Conservation (phyloP, 441 rosid species). For the Hura crepitans region DNA sequence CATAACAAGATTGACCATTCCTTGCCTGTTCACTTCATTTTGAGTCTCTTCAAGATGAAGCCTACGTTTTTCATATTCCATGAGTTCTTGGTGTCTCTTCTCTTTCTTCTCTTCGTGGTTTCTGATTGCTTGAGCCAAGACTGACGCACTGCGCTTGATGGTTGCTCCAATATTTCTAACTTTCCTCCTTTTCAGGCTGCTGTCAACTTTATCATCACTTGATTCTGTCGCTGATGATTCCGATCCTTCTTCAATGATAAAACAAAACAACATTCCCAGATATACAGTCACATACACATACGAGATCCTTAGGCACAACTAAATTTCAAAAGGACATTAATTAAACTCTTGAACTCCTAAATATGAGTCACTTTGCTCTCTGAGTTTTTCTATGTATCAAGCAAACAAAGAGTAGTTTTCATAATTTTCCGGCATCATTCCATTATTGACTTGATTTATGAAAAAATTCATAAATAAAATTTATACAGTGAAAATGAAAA, state of each 20-base stretch:
- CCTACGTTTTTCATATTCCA: conserved; percentile 36
- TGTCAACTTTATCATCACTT: conserved; percentile 16
- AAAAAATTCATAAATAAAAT: too few species aligned
- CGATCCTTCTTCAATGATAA: conserved; percentile 3
- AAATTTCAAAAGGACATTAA: too few species aligned
- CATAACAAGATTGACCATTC: conserved; percentile 24
- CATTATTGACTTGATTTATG: too few species aligned
- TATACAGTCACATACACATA: too few species aligned
- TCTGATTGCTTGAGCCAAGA: conserved; percentile 27
- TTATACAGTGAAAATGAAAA: too few species aligned
- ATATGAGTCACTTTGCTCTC: too few species aligned
- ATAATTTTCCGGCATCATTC: too few species aligned
- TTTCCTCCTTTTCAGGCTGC: conserved; percentile 21
- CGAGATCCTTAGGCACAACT: background rate
- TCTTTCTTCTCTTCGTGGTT: conserved; percentile 37
- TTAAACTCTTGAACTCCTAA: too few species aligned
- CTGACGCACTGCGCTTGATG: conserved; percentile 30
- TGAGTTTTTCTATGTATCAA: too few species aligned
- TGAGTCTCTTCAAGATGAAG: conserved; percentile 31
- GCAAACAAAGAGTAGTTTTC: too few species aligned
- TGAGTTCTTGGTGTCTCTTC: conserved; percentile 31
- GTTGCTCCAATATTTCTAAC: conserved; percentile 25
- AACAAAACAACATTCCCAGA: background rate
- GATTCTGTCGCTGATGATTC: conserved; percentile 31
- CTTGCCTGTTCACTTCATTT: conserved; percentile 30